A percentile compares a stretch with the other conserved stretches of the same genome.
Conservation (phyloP, 2,329 filamentous ascomycete species). For the Penicillium digitatum region DNA sequence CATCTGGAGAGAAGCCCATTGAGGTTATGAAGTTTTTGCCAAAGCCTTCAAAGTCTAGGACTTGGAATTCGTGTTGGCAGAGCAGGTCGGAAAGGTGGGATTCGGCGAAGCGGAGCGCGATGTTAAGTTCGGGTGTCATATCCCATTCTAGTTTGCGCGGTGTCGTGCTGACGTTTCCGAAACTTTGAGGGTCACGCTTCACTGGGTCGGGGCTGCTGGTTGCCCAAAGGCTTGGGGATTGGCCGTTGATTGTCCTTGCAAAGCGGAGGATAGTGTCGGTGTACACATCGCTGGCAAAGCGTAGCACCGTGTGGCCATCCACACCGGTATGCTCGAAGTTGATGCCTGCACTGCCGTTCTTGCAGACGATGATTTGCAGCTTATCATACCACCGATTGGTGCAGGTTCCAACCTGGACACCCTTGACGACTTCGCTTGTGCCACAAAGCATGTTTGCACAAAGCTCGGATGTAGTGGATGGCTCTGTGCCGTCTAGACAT, state of each 20-base stretch:
- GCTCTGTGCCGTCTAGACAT: conserved; percentile 89
- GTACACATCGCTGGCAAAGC: conserved; percentile 94
- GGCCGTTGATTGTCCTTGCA: conserved; percentile 89
- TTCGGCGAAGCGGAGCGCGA: conserved; percentile 91
- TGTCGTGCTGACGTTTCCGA: conserved; percentile 87
- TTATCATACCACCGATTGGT: conserved; percentile 99
- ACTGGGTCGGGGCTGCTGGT: conserved; percentile 86
- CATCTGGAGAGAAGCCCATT: conserved; percentile 94
- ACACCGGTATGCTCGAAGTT: conserved; percentile 99
- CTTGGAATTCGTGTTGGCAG: conserved; percentile 92
- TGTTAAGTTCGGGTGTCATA: conserved; percentile 85
- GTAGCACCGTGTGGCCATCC: conserved; percentile 91
- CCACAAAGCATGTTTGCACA: conserved; percentile 99
- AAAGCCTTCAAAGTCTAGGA: conserved; percentile 81
- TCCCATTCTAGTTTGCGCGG: conserved; percentile 98
- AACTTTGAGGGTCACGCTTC: conserved; percentile 84
- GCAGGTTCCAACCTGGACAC: conserved; percentile 94
- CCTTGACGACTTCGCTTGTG: conserved; percentile 83
- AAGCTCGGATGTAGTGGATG: conserved; percentile 72
- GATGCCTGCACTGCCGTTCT: conserved; percentile 96
- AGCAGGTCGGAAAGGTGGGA: conserved; percentile 91
- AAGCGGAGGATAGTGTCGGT: conserved; percentile 97
- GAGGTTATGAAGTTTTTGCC: conserved; percentile 98
- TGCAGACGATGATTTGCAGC: conserved; percentile 97
- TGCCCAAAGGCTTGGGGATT: conserved; percentile 87